These are phyloP conservation scores for Hibiscus syriacus DNA, from an alignment of 345 rosid species.

Conservation along the genomic window DNA sequence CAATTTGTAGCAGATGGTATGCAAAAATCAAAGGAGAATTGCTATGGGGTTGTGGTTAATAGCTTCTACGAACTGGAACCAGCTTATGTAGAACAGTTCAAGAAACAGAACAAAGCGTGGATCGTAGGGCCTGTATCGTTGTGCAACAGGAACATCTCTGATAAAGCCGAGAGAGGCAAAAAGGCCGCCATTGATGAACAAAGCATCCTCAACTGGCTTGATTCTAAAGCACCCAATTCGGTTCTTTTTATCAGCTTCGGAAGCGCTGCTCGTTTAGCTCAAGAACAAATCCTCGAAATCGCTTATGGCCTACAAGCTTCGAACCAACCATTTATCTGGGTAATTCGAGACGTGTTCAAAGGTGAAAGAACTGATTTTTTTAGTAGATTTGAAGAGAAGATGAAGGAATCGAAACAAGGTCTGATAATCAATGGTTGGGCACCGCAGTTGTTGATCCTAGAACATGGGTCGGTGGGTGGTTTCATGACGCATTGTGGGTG, in stretches of 20 bases:
- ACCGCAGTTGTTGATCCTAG: slow-evolving; percentile 38
- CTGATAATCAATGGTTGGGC: slow-evolving; percentile 49
- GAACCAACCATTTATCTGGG: slow-evolving; percentile 40
- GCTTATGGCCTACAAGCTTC: slow-evolving; percentile 39
- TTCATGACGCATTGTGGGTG: slow-evolving; percentile 52
- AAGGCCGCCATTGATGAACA: slow-evolving; percentile 21
- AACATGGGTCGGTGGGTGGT: slow-evolving; percentile 36
- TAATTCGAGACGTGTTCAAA: slow-evolving; percentile 22
- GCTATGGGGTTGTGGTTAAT: slow-evolving; percentile 32
- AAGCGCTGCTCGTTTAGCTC: slow-evolving; percentile 26
- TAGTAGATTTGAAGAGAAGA: slow-evolving; percentile 29
- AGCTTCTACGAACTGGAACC: slow-evolving; percentile 43
- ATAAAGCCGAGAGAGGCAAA: slow-evolving; percentile 36
- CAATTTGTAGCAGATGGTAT: not conserved
- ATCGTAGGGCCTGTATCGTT: slow-evolving; percentile 41
- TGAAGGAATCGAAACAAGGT: slow-evolving; percentile 21
- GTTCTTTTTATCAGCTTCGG: slow-evolving; percentile 48
- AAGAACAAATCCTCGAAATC: slow-evolving; percentile 35
- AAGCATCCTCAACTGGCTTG: slow-evolving; percentile 32
- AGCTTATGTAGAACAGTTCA: slow-evolving; percentile 30
- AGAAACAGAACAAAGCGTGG: slow-evolving; percentile 35
- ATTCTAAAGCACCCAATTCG: slow-evolving; percentile 35
- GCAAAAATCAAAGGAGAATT: slow-evolving; percentile 6
- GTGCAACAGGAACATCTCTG: slow-evolving; percentile 23
- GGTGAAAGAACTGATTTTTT: slow-evolving; percentile 25